A percentile compares a stretch with the other conserved stretches of the same genome.
Evolutionary conservation across 345 rosid species (phyloP).

Genomic region (Eucalyptus paniculata): DNA sequence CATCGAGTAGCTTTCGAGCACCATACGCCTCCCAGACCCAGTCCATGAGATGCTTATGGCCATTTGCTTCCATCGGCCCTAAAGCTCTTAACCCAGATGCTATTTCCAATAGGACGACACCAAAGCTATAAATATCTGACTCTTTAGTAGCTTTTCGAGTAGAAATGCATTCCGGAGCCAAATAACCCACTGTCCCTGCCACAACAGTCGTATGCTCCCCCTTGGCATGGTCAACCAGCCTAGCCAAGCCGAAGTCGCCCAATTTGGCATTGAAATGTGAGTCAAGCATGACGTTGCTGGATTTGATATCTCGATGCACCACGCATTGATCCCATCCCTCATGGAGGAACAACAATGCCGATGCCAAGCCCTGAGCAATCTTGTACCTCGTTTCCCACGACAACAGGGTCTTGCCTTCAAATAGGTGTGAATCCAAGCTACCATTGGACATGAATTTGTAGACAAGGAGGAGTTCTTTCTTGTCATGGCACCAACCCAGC

Average conservation of each 20-base stretch:
- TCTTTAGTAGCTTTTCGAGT: conserved; percentile 1
- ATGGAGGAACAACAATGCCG: conserved; percentile 7
- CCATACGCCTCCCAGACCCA: conserved; percentile 12
- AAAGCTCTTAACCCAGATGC: neutral
- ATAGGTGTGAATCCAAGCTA: conserved; percentile 11
- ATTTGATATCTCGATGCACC: conserved; percentile 17
- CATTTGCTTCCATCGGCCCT: neutral
- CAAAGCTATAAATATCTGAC: conserved; percentile 14
- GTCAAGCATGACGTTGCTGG: conserved; percentile 12
- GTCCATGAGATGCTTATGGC: neutral
- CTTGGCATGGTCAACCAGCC: conserved; percentile 7
- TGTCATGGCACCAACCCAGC: neutral
- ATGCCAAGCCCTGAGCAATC: conserved; percentile 11
- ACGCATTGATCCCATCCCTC: conserved; percentile 8
- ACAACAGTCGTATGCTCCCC: neutral
- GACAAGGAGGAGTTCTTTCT: conserved; percentile 3
- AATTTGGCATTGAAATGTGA: conserved; percentile 7
- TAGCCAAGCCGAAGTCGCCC: conserved; percentile 20
- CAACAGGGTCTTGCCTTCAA: neutral
- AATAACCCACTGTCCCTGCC: conserved; percentile 15
- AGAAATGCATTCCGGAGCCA: neutral
- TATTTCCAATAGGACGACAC: conserved; percentile 10
- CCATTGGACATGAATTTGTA: neutral
- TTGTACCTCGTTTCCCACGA: conserved; percentile 9
- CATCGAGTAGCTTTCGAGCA: neutral